Evolutionary conservation across 176 grass and related monocot species (phyloP).

Genomic region (Carex scoparia): DNA sequence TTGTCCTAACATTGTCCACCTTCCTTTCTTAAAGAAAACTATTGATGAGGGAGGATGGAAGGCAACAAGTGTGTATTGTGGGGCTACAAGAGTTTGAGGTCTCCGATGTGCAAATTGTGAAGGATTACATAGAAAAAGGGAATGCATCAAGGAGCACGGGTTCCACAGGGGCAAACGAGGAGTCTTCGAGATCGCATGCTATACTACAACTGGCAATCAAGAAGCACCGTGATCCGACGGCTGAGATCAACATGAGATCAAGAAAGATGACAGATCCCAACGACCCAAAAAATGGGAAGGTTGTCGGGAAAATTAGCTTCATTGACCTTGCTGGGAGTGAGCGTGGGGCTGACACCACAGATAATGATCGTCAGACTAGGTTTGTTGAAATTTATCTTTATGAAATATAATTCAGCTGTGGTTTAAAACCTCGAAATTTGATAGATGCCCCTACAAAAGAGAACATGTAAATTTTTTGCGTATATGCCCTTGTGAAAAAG

Average conservation of each 20-base stretch:
- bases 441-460: neutral
- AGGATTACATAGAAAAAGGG: conserved; percentile 97
- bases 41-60: conserved; percentile 97
- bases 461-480: neutral
- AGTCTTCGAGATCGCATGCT: conserved; percentile 96
- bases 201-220: conserved; percentile 94
- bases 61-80: conserved; percentile 96
- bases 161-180: conserved; percentile 93
- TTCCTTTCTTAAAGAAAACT: conserved; percentile 54
- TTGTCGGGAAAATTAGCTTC: conserved; percentile 94
- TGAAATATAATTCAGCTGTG: conserved; percentile 1
- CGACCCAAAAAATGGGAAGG: conserved; percentile 68
- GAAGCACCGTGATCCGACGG: conserved; percentile 45
- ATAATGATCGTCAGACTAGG: conserved; percentile 95
- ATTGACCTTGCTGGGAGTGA: conserved; percentile 99
- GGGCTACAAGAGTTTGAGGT: conserved; percentile 98
- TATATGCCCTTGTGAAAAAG: too few species aligned
- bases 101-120: conserved; percentile 90
- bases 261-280: conserved; percentile 76
- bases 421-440: neutral
- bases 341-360: conserved; percentile 96
- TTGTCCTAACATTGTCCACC: conserved; percentile 4
- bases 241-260: conserved; percentile 24
- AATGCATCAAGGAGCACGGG: conserved; percentile 90
- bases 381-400: conserved; percentile 27